These are phyloP conservation scores for Phytophthora idaei DNA, from an alignment of 352 stramenopile species.

Conservation along the genomic window DNA sequence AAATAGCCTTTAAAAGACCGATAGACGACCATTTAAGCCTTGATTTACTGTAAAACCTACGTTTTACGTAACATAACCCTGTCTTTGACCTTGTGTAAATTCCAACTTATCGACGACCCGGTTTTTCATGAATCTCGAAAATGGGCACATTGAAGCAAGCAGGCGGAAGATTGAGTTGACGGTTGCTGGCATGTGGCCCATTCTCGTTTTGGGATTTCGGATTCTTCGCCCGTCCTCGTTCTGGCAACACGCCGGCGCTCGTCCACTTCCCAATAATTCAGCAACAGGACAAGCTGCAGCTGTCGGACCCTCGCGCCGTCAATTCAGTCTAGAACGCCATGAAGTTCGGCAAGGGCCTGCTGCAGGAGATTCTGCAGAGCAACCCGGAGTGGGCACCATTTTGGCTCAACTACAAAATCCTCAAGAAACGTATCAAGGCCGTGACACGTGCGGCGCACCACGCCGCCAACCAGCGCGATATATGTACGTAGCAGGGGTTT, in stretches of 20 bases:
- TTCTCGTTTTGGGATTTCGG: slow-evolving; percentile 3
- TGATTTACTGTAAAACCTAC: neutral
- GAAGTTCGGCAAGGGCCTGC: slow-evolving; percentile 84
- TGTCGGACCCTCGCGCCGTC: neutral
- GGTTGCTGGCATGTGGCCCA: slow-evolving; percentile 5
- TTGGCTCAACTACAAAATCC: slow-evolving; percentile 88
- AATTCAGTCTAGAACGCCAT: slow-evolving; percentile 36
- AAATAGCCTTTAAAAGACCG: neutral
- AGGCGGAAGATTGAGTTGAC: slow-evolving; percentile 26
- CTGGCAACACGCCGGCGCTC: neutral
- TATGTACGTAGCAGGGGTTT: slow-evolving; percentile 39
- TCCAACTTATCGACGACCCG: slow-evolving; percentile 1
- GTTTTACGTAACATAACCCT: neutral
- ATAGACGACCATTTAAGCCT: neutral
- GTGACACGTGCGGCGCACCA: slow-evolving; percentile 54
- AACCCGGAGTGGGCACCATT: slow-evolving; percentile 86
- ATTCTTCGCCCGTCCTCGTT: slow-evolving; percentile 10
- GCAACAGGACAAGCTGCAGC: neutral
- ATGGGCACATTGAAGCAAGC: slow-evolving; percentile 22
- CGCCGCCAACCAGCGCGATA: slow-evolving; percentile 45
- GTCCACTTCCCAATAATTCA: slow-evolving; percentile 27
- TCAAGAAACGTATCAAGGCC: slow-evolving; percentile 87
- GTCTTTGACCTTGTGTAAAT: neutral
- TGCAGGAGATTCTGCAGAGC: slow-evolving; percentile 73
- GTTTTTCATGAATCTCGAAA: slow-evolving; percentile 24